phyloP scores from a whole-genome alignment of 2,329 filamentous ascomycete genomes.

The Arthroderma sp. region DNA sequence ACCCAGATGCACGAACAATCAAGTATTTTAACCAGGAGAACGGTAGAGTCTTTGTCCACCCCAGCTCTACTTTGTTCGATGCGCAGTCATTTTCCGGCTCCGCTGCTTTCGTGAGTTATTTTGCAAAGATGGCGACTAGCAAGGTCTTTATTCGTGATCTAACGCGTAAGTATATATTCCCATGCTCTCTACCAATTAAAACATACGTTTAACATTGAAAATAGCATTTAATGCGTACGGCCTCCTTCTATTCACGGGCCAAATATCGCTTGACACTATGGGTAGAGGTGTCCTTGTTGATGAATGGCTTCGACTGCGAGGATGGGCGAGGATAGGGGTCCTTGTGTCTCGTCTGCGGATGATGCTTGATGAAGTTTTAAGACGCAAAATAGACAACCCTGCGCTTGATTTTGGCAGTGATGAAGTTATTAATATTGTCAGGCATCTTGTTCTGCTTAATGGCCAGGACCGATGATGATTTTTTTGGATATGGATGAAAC shows the following conservation, averaged over 20 bases:
- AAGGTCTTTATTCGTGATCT: slow-evolving; percentile 88
- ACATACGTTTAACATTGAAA: neutral
- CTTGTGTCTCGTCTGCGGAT: slow-evolving; percentile 68
- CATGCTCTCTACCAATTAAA: neutral
- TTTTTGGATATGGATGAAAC: too few species aligned
- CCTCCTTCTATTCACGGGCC: slow-evolving; percentile 74
- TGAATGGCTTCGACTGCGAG: slow-evolving; percentile 72
- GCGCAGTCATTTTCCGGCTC: slow-evolving; percentile 63
- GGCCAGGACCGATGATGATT: slow-evolving; percentile 51
- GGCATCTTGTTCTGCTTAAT: slow-evolving; percentile 74
- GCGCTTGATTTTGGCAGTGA: slow-evolving; percentile 38
- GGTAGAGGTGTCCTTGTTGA: slow-evolving; percentile 81
- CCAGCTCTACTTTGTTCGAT: slow-evolving; percentile 73
- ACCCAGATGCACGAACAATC: slow-evolving; percentile 83
- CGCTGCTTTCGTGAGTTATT: slow-evolving; percentile 74
- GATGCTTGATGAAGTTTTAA: slow-evolving; percentile 77
- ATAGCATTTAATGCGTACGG: slow-evolving; percentile 72
- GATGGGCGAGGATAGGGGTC: slow-evolving; percentile 91
- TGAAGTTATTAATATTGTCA: slow-evolving; percentile 59
- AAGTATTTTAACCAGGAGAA: slow-evolving; percentile 83
- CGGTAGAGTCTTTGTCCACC: slow-evolving; percentile 84
- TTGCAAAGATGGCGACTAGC: slow-evolving; percentile 78
- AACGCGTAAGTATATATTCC: slow-evolving; percentile 51
- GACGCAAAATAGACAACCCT: slow-evolving; percentile 66
- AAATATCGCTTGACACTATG: slow-evolving; percentile 72